Evolutionary conservation across 2,329 filamentous ascomycete genomes (phyloP), one percentile per base, ranked within the genome.

Genomic region (Corniculantispora saksenae): DNA sequence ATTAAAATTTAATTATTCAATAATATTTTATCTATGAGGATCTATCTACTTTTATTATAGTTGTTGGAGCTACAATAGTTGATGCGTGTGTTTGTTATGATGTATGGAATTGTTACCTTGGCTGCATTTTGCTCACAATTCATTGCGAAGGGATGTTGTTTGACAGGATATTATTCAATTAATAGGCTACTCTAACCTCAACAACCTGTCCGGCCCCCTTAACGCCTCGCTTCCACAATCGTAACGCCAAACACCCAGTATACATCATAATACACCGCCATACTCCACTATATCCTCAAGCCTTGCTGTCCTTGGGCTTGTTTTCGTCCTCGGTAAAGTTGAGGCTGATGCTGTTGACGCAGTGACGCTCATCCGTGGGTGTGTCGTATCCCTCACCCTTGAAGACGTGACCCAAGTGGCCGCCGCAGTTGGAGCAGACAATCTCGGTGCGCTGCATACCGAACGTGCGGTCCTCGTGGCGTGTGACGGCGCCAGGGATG

Each of bases 361-460:
- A 99, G 81, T 99, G 95, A 67, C 95, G 86, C 86, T 99, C 95
- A 76, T 99, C 91, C 23, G 94, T 98, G 6, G 95, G 93, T 25
- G 91, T 96, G 9, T 84, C 72, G 74, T 89, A 95, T 35, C 91
- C 90, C 78, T 97, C 93, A 17, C 93, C 93, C 82, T 96, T 95
- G 78, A 97, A 97, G 13, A 97, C 93, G 81, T 97, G 93, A n/a
- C 93, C 93, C 67, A 97, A 77, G 79, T 97, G 93, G 2, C 95
- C 95, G 27, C 95, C 96, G 75, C 95, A 99, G 77, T 97, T 97
- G 69, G 88, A 86, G 79, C 95, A 99, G 10, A 96, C 90, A 73
- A 99, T 99, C 82, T 99, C 95, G 17, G 89, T 97, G 70, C 95
- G 84, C 74, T 83, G 76, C 92, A 97, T 97, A 55, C 94, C 94